A percentile compares a stretch with the other conserved stretches of the same genome.
Evolutionary conservation across 1,139 yeast genomes (phyloP).

Genomic region (Taphrina deformans): DNA sequence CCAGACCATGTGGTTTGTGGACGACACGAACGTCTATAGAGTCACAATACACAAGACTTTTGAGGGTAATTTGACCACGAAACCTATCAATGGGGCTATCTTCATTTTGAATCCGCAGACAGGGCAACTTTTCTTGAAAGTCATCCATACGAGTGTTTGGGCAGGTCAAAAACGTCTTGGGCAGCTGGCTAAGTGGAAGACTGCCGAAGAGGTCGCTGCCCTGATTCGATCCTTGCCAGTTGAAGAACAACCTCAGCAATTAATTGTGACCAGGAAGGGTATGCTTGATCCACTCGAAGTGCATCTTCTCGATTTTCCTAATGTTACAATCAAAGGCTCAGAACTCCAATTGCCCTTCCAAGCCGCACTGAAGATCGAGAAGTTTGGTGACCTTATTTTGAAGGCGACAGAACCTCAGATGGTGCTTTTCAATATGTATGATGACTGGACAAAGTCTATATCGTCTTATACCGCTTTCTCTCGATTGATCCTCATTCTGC

Average conservation of each 20-base stretch:
- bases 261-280: conserved; percentile 86
- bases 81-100: conserved; percentile 90
- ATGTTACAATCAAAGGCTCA: conserved; percentile 82
- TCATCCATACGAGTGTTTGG: conserved; percentile 94
- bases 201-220: conserved; percentile 97
- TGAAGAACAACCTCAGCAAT: conserved; percentile 92
- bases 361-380: conserved; percentile 79
- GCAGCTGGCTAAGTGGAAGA: conserved; percentile 95
- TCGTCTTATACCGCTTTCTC: conserved; percentile 94
- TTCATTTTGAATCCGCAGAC: conserved; percentile 86
- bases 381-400: conserved; percentile 73
- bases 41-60: conserved; percentile 90
- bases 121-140: conserved; percentile 82
- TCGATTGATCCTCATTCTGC: conserved; percentile 70
- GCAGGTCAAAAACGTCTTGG: conserved; percentile 94
- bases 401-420: conserved; percentile 90
- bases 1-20: conserved; percentile 51
- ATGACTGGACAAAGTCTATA: conserved; percentile 83
- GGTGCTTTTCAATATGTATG: conserved; percentile 87
- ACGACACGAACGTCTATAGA: conserved; percentile 37
- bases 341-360: conserved; percentile 89
- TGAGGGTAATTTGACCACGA: conserved; percentile 90
- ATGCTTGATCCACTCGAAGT: conserved; percentile 94
- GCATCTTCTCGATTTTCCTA: conserved; percentile 95
- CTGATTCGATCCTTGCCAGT: conserved; percentile 81